Conservation (phyloP, 345 rosid species). For the Gossypioides kirkii region DNA sequence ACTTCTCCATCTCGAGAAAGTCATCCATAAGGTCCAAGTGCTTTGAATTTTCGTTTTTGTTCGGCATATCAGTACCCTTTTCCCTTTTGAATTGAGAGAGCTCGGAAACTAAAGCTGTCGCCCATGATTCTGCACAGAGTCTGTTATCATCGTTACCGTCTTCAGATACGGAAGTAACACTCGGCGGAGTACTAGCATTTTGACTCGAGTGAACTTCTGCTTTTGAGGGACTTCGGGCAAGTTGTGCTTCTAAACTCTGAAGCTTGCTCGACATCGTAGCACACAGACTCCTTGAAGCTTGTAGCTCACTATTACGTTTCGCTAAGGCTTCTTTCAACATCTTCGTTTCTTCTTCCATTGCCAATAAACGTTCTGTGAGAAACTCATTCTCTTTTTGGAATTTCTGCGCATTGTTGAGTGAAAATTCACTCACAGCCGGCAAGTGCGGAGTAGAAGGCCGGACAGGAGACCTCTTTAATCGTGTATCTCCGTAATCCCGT, state of each 20-base stretch:
- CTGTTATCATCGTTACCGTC: conserved; percentile 80
- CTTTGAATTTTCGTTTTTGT: conserved; percentile 45
- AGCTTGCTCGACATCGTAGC: conserved; percentile 75
- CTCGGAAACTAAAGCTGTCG: conserved; percentile 52
- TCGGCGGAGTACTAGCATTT: conserved; percentile 70
- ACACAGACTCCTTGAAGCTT: conserved; percentile 86
- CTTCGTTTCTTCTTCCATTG: conserved; percentile 98
- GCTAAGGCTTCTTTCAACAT: conserved; percentile 97
- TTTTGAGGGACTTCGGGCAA: conserved; percentile 40
- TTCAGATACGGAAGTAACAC: conserved; percentile 80
- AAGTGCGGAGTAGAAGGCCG: conserved; percentile 61
- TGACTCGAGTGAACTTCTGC: conserved; percentile 5
- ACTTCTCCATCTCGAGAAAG: conserved; percentile 96
- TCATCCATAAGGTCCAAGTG: conserved; percentile 93
- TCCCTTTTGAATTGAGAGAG: conserved; percentile 56
- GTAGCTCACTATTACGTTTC: conserved; percentile 85
- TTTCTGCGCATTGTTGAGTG: conserved; percentile 61
- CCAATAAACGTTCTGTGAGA: conserved; percentile 65
- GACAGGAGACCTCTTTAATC: conserved; percentile 65
- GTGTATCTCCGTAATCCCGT: conserved; percentile 67
- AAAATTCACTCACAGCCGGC: conserved; percentile 56
- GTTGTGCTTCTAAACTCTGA: conserved; percentile 67
- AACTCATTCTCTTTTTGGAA: conserved; percentile 75
- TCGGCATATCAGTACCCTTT: conserved; percentile 33
- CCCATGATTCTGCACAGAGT: conserved; percentile 76